Evolutionary conservation across 2,329 filamentous ascomycete species (phyloP), one percentile per base, ranked within the genome.

Genomic region (Ploettnerulaceae sp.): DNA sequence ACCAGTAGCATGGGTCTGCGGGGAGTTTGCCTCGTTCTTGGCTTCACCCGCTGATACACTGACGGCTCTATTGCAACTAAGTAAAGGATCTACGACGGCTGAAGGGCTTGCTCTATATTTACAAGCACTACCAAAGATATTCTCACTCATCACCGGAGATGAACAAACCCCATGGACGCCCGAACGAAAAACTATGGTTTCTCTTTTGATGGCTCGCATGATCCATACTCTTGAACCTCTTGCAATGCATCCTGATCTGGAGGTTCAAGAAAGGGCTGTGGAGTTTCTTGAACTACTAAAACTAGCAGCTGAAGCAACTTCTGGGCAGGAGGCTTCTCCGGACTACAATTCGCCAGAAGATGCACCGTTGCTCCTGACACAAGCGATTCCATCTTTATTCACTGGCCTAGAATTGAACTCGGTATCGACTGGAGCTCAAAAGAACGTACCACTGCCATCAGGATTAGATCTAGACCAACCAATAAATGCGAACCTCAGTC

Each of bases 221-320:
- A 78, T 95, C 15, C 80, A 93, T 63, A 84, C 87, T 37, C 71
- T 95, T 17, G 90, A 97, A 59, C 79, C 82, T 1, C 67, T 97
- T 12, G 81, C 82, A 0, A 74, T 83, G 31, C 89, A 97, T 64
- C 90, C 91, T 0, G 88, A 82, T 58, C 74, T 98, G 1, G 93
- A 98, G 63, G 89, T 98, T 3, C 93, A 98, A 67, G 93, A 97
- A 66, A 81, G 93, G 47, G 85, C 90, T 3, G 90, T 96, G 1
- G 90, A 96, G 62, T 94, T 95, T 58, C 76, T 89, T 0, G 93
- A 98, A 63, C 74, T 97, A 9, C 79, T 97, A 60, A 89, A 89
- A 48, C 73, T 98, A 34, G 89, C 88, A 2, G 81, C 82, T 1
- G 93, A 98, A 68, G 89, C 91, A 11, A 79, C 79, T 3, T 76